A percentile compares a stretch with the other conserved stretches of the same genome.
These are phyloP conservation scores for Cryphonectria japonica DNA, from an alignment of 2,329 filamentous ascomycete species.

Conservation along the genomic window DNA sequence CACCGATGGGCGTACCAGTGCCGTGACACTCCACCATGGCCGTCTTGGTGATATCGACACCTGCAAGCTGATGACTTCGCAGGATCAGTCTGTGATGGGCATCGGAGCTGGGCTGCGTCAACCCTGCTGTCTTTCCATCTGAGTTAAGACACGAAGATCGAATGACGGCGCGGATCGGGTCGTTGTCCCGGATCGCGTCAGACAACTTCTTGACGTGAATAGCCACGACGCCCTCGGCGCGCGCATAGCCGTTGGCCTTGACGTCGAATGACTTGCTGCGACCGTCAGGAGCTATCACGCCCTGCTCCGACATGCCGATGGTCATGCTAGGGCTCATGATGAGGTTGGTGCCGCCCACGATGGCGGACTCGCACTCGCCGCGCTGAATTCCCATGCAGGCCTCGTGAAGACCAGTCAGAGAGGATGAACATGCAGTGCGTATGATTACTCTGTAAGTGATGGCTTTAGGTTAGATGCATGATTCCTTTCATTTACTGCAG, in stretches of 20 bases:
- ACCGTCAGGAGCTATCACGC: conserved; percentile 42
- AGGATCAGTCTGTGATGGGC: conserved; percentile 42
- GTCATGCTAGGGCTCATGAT: conserved; percentile 40
- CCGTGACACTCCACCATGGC: conserved; percentile 42
- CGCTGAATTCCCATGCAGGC: conserved; percentile 36
- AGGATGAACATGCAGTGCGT: conserved; percentile 45
- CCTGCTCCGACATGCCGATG: conserved; percentile 39
- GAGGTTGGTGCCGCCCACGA: conserved; percentile 43
- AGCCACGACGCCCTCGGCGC: conserved; percentile 52
- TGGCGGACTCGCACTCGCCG: conserved; percentile 39
- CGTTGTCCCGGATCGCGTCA: conserved; percentile 51
- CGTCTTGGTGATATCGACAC: conserved; percentile 35
- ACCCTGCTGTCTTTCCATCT: conserved; percentile 48
- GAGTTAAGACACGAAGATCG: conserved; percentile 42
- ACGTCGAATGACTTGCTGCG: conserved; percentile 45
- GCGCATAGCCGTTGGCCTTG: conserved; percentile 53
- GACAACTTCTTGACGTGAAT: conserved; percentile 51
- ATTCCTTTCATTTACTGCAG: neutral
- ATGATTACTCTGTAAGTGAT: conserved; percentile 34
- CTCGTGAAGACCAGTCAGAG: conserved; percentile 41
- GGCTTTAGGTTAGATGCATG: neutral
- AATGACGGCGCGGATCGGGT: conserved; percentile 48
- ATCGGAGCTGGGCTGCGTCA: conserved; percentile 44
- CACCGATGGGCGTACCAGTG: conserved; percentile 42
- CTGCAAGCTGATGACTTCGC: conserved; percentile 37